A percentile compares a stretch with the other conserved stretches of the same genome.
These are phyloP conservation scores for Beta vulgaris DNA, from an alignment of 148 eudicot species.

Conservation along the genomic window DNA sequence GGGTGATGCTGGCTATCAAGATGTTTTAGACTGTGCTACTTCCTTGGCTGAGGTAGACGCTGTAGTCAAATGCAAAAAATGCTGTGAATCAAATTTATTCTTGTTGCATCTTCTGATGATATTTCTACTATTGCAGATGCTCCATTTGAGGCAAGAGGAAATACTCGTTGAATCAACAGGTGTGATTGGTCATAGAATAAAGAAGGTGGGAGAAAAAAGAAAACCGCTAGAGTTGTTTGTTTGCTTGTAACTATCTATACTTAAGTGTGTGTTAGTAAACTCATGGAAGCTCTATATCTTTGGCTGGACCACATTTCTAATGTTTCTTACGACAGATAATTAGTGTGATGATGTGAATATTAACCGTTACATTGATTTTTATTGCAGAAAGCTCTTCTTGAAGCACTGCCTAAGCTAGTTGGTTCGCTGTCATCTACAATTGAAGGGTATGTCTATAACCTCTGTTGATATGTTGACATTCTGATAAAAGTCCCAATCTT, in stretches of 20 bases:
- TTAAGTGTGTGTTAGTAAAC: not conserved
- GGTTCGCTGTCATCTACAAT: slow-evolving; percentile 54
- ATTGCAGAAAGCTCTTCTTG: slow-evolving; percentile 81
- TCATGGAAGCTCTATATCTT: not conserved
- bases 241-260: not conserved
- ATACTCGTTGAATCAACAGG: slow-evolving; percentile 96
- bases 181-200: slow-evolving; percentile 94
- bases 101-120: not conserved
- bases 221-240: not conserved
- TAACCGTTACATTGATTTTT: slow-evolving; percentile 9
- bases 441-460: slow-evolving; percentile 59
- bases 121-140: slow-evolving; percentile 43
- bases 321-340: not conserved
- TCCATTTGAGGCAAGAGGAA: slow-evolving; percentile 58
- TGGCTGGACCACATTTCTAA: slow-evolving; percentile 3
- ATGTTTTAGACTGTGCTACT: slow-evolving; percentile 73
- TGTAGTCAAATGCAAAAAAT: slow-evolving; percentile 3
- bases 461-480: slow-evolving; percentile 1
- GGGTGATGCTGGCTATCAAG: slow-evolving; percentile 98
- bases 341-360: not conserved
- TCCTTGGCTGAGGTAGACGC: slow-evolving; percentile 71
- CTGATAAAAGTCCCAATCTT: not conserved
- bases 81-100: not conserved
- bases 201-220: slow-evolving; percentile 54
- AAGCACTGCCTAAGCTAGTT: slow-evolving; percentile 73